These are phyloP conservation scores for Cercospora brassicicola DNA, from an alignment of 2,329 filamentous ascomycete genomes.

Conservation along the genomic window DNA sequence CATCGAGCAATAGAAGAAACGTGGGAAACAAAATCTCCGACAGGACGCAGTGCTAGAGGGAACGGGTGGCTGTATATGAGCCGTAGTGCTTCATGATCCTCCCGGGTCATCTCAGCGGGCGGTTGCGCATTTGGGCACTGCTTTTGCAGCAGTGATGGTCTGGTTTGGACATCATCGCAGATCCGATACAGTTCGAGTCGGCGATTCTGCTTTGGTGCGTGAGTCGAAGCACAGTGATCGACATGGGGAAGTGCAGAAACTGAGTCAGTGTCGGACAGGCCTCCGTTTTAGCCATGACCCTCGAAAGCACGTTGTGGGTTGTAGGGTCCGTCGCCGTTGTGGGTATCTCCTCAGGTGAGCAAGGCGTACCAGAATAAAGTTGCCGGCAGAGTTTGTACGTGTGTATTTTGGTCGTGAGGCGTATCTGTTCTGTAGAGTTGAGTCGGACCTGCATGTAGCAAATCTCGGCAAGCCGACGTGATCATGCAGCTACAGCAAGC, in stretches of 20 bases:
- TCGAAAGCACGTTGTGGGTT: not conserved
- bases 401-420: not conserved
- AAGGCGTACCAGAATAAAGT: not conserved
- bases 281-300: not conserved
- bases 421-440: not conserved
- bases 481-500: not conserved
- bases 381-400: not conserved
- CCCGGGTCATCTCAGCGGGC: not conserved
- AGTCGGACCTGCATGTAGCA: not conserved
- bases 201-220: not conserved
- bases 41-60: not conserved
- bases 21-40: not conserved
- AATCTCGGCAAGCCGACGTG: not conserved
- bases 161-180: not conserved
- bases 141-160: not conserved
- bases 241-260: not conserved
- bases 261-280: not conserved
- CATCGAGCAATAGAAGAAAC: not conserved
- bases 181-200: not conserved
- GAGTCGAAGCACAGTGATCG: constrained; percentile 3
- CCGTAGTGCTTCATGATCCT: not conserved
- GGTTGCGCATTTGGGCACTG: not conserved
- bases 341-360: not conserved
- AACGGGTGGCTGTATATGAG: not conserved
- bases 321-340: not conserved